Conservation (phyloP, 202 grass and related monocot genomes). For the Musa balbisiana region DNA sequence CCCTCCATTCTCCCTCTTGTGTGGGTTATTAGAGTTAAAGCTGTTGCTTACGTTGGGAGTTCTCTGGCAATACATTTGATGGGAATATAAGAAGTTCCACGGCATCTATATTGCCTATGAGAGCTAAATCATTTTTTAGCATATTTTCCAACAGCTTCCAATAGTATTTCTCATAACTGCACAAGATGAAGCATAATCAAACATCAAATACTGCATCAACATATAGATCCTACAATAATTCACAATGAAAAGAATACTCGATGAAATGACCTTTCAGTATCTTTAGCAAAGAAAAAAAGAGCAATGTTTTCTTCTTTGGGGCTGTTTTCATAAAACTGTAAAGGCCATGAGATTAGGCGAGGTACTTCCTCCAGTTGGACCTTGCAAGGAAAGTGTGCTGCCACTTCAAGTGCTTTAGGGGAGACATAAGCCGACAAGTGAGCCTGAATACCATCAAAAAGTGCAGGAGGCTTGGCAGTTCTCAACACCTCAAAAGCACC, state of each 20-base stretch:
- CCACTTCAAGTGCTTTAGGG: slow-evolving; percentile 51
- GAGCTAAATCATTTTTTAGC: slow-evolving; percentile 66
- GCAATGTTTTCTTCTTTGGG: slow-evolving; percentile 64
- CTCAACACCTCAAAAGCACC: slow-evolving; percentile 84
- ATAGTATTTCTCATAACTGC: slow-evolving; percentile 83
- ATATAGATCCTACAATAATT: not conserved
- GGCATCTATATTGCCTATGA: slow-evolving; percentile 58
- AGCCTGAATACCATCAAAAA: slow-evolving; percentile 85
- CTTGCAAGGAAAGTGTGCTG: slow-evolving; percentile 56
- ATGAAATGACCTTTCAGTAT: slow-evolving; percentile 50
- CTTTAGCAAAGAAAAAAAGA: slow-evolving; percentile 95
- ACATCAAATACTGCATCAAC: slow-evolving; percentile 5
- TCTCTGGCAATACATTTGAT: slow-evolving; percentile 80
- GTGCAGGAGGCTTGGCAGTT: slow-evolving; percentile 46
- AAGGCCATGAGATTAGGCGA: slow-evolving; percentile 68
- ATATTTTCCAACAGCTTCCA: slow-evolving; percentile 85
- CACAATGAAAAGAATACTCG: slow-evolving; percentile 12
- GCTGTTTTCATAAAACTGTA: slow-evolving; percentile 51
- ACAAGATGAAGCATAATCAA: slow-evolving; percentile 14
- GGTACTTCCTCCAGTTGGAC: slow-evolving; percentile 82
- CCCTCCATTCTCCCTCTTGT: not conserved
- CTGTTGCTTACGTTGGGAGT: slow-evolving; percentile 60
- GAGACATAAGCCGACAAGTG: slow-evolving; percentile 77
- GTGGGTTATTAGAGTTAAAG: not conserved
- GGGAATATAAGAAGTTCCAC: slow-evolving; percentile 83